Conservation (phyloP, 495 filamentous ascomycete genomes). For the Neurospora sp. region DNA sequence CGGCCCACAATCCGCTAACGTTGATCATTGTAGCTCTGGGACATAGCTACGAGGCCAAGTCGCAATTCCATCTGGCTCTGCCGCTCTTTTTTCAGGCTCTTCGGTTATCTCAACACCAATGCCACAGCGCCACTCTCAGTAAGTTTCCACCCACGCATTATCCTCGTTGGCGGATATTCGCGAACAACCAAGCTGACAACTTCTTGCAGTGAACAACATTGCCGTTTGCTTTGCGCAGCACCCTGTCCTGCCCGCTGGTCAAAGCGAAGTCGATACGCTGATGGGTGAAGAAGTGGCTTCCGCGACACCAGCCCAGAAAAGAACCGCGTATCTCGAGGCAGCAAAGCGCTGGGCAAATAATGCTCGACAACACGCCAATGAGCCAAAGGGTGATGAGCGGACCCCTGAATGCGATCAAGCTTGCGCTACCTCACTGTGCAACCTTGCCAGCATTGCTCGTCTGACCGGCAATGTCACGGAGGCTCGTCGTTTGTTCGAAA, state of each 20-base stretch:
- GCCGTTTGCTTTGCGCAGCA: slow-evolving; percentile 57
- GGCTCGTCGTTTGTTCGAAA: slow-evolving; percentile 51
- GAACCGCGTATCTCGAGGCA: slow-evolving; percentile 45
- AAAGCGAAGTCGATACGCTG: slow-evolving; percentile 25
- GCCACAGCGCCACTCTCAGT: slow-evolving; percentile 63
- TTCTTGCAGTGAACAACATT: slow-evolving; percentile 57
- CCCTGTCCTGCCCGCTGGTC: slow-evolving; percentile 25
- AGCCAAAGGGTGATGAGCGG: slow-evolving; percentile 38
- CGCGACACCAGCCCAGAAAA: slow-evolving; percentile 27
- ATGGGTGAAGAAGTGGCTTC: slow-evolving; percentile 14
- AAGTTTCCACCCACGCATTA: slow-evolving; percentile 12
- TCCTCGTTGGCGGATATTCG: neutral
- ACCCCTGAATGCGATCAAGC: slow-evolving; percentile 77
- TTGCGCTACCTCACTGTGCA: slow-evolving; percentile 75
- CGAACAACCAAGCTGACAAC: neutral
- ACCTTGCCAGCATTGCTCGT: slow-evolving; percentile 72
- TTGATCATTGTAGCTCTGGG: slow-evolving; percentile 47
- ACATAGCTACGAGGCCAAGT: slow-evolving; percentile 55
- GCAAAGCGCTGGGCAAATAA: slow-evolving; percentile 67
- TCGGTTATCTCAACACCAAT: slow-evolving; percentile 54
- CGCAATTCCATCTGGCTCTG: slow-evolving; percentile 65
- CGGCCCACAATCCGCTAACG: slow-evolving; percentile 8
- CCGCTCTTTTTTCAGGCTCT: slow-evolving; percentile 85
- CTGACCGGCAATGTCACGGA: slow-evolving; percentile 54
- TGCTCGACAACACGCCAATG: slow-evolving; percentile 49